These are phyloP conservation scores for Suillus weaverae DNA, from an alignment of 768 basidiomycete species.

Conservation along the genomic window DNA sequence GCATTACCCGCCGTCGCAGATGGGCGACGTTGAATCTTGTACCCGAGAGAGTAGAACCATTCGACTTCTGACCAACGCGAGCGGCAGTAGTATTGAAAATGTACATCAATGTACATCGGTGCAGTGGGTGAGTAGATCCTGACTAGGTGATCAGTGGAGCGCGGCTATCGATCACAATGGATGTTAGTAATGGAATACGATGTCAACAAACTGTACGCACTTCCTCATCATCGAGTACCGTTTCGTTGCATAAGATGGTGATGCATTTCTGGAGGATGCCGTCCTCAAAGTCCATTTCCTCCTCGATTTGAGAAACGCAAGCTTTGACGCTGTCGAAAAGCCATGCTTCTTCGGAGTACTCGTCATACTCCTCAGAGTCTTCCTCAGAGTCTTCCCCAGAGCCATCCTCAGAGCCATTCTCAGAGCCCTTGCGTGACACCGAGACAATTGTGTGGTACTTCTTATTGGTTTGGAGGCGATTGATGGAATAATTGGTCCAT, in stretches of 20 bases:
- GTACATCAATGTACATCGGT: background rate
- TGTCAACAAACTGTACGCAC: background rate
- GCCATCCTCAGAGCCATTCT: background rate
- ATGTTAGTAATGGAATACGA: background rate
- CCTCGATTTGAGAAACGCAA: background rate
- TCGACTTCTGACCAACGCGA: background rate
- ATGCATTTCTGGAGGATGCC: background rate
- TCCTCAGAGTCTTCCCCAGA: no score
- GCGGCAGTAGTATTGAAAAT: background rate
- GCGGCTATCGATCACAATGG: background rate
- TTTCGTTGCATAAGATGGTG: background rate
- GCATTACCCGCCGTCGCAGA: background rate
- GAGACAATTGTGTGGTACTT: background rate
- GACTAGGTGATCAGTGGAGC: background rate
- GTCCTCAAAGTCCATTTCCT: background rate
- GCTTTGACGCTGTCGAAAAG: background rate
- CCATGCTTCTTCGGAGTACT: background rate
- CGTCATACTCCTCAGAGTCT: background rate
- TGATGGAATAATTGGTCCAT: constrained; percentile 9
- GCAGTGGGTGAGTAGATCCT: background rate
- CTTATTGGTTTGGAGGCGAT: constrained; percentile 9
- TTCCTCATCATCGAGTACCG: background rate
- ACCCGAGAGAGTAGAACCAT: background rate
- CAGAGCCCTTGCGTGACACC: background rate
- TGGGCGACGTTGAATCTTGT: background rate